Evolutionary conservation across 148 eudicot genomes (phyloP).

Genomic region (Diospyros kaki): DNA sequence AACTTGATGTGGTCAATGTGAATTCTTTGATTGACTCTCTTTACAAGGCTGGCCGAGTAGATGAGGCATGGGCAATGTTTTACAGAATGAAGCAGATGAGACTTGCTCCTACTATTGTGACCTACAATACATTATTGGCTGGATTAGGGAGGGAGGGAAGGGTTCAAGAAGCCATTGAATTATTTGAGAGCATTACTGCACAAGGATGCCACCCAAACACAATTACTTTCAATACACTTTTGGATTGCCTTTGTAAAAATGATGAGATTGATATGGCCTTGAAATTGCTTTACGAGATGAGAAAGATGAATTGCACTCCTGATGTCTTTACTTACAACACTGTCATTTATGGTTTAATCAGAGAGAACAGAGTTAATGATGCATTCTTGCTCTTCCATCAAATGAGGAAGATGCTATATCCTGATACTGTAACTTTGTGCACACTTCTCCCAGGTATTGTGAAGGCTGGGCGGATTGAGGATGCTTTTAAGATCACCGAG

Average conservation of each 20-base stretch:
- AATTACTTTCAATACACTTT: slow-evolving; percentile 70
- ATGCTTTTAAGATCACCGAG: slow-evolving; percentile 60
- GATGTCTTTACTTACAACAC: slow-evolving; percentile 85
- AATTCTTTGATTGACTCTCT: slow-evolving; percentile 85
- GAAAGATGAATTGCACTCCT: slow-evolving; percentile 54
- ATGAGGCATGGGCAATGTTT: slow-evolving; percentile 88
- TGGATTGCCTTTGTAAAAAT: slow-evolving; percentile 90
- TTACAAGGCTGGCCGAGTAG: slow-evolving; percentile 70
- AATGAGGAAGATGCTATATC: slow-evolving; percentile 63
- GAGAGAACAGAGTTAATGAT: slow-evolving; percentile 51
- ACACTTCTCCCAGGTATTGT: slow-evolving; percentile 75
- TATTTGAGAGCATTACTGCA: slow-evolving; percentile 55
- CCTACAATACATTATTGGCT: slow-evolving; percentile 82
- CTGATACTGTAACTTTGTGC: slow-evolving; percentile 75
- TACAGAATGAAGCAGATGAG: slow-evolving; percentile 56
- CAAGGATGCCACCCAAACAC: slow-evolving; percentile 71
- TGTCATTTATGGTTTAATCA: slow-evolving; percentile 64
- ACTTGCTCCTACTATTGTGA: slow-evolving; percentile 79
- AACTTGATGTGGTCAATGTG: slow-evolving; percentile 68
- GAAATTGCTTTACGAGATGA: slow-evolving; percentile 63
- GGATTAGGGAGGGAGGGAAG: slow-evolving; percentile 82
- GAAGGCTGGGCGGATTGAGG: slow-evolving; percentile 48
- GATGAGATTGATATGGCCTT: slow-evolving; percentile 63
- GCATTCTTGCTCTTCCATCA: slow-evolving; percentile 86
- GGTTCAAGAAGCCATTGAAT: slow-evolving; percentile 55